Percentiles rank a stretch among this genome's conserved stretches.
These are phyloP conservation scores for Penicillium sp. DNA, from an alignment of 2,329 filamentous ascomycete species.

Conservation along the genomic window DNA sequence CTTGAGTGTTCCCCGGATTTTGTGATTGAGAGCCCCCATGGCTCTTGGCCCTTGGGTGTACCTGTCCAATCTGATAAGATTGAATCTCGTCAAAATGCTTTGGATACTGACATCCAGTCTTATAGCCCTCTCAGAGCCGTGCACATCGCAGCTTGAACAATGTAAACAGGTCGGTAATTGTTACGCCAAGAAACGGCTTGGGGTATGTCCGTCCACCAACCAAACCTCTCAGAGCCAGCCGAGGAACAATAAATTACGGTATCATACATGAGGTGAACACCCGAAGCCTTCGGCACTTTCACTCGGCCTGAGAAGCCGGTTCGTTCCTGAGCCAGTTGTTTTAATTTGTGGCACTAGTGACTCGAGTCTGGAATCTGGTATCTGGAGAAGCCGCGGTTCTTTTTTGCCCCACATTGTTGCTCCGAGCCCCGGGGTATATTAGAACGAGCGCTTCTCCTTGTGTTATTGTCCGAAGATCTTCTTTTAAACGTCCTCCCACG, in stretches of 20 bases:
- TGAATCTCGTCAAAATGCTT: no score
- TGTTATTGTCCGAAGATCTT: not conserved
- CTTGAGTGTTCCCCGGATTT: conserved; percentile 5
- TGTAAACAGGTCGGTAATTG: not conserved
- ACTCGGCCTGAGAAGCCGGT: conserved; percentile 18
- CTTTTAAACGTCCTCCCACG: not conserved
- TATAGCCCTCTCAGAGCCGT: no score
- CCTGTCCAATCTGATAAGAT: no score
- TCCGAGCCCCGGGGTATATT: conserved; percentile 6
- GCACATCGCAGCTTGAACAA: no score
- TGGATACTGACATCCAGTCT: no score
- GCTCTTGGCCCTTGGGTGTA: no score
- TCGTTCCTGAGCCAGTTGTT: conserved; percentile 1
- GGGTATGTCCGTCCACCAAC: conserved; percentile 6
- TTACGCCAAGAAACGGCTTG: not conserved
- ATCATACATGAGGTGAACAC: conserved; percentile 22
- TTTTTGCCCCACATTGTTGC: conserved; percentile 23
- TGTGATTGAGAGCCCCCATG: not conserved
- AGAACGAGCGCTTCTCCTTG: conserved; percentile 4
- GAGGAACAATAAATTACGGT: conserved; percentile 27
- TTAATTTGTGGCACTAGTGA: no score
- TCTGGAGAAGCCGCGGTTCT: conserved; percentile 21
- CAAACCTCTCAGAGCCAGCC: conserved; percentile 2
- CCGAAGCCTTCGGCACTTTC: conserved; percentile 24
- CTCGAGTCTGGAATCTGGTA: no score